Percentiles rank a stretch among this genome's conserved stretches.
Conservation (phyloP, 2,329 filamentous ascomycete genomes). For the Fusarium haematococcum region DNA sequence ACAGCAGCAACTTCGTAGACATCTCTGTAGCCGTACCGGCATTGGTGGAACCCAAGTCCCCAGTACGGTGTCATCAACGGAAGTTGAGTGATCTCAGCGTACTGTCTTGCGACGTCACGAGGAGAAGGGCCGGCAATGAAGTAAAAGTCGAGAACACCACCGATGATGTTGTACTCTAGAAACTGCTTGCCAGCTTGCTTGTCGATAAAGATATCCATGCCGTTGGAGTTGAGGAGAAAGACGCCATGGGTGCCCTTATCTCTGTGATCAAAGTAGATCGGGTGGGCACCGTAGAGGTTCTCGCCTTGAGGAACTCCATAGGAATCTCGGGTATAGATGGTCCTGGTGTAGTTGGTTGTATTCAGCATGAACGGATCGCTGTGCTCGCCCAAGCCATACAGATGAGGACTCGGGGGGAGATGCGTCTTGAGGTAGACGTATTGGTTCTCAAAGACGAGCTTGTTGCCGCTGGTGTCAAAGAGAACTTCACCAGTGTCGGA, state of each 20-base stretch:
- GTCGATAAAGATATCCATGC: slow-evolving; percentile 82
- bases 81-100: slow-evolving; percentile 66
- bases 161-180: slow-evolving; percentile 83
- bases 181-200: slow-evolving; percentile 70
- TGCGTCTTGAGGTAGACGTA: slow-evolving; percentile 79
- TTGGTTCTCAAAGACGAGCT: slow-evolving; percentile 81
- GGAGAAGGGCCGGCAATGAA: slow-evolving; percentile 71
- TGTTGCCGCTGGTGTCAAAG: slow-evolving; percentile 76
- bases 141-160: slow-evolving; percentile 80
- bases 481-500: slow-evolving; percentile 60
- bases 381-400: slow-evolving; percentile 86
- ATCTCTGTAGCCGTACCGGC: slow-evolving; percentile 73
- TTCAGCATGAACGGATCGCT: slow-evolving; percentile 77
- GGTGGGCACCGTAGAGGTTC: slow-evolving; percentile 80
- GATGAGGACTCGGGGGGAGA: slow-evolving; percentile 74
- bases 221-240: slow-evolving; percentile 78
- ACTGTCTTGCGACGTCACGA: slow-evolving; percentile 69
- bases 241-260: slow-evolving; percentile 70
- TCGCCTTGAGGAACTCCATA: slow-evolving; percentile 70
- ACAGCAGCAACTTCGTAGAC: slow-evolving; percentile 75
- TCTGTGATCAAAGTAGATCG: slow-evolving; percentile 81
- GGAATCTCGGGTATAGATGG: slow-evolving; percentile 70
- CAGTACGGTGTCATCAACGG: slow-evolving; percentile 75
- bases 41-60: slow-evolving; percentile 72
- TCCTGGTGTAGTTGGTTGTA: slow-evolving; percentile 71